Percentiles rank a stretch among this genome's conserved stretches.
Conservation (phyloP, 2,329 filamentous ascomycete species). For the Aspergillus fructus region DNA sequence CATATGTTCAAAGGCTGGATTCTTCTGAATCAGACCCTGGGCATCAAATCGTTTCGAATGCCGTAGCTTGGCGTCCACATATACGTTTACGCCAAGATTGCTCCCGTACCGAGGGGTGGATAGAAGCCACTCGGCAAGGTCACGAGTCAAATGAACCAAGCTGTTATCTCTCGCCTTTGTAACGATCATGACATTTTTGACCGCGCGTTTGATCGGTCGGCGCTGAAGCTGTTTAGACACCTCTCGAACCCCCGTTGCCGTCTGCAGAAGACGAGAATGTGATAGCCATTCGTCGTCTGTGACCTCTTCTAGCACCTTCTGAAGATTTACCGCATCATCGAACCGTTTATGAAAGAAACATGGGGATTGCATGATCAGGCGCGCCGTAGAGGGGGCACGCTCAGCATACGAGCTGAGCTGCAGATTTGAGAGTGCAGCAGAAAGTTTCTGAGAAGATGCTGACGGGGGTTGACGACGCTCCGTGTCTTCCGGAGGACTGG, state of each 20-base stretch:
- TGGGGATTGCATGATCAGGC: slow-evolving; percentile 77
- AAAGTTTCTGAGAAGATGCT: slow-evolving; percentile 59
- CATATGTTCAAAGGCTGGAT: slow-evolving; percentile 77
- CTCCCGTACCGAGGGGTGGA: slow-evolving; percentile 85
- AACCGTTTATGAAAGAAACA: slow-evolving; percentile 99
- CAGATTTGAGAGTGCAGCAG: slow-evolving; percentile 56
- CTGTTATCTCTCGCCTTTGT: slow-evolving; percentile 97
- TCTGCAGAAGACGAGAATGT: slow-evolving; percentile 91
- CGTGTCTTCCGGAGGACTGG: slow-evolving; percentile 25
- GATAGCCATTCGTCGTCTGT: slow-evolving; percentile 83
- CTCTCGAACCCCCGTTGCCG: slow-evolving; percentile 89
- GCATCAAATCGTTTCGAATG: slow-evolving; percentile 86
- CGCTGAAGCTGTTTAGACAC: slow-evolving; percentile 94
- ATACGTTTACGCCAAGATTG: slow-evolving; percentile 90
- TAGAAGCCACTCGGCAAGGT: slow-evolving; percentile 84
- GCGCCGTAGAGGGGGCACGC: slow-evolving; percentile 42
- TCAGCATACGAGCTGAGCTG: slow-evolving; percentile 45
- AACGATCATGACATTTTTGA: slow-evolving; percentile 95
- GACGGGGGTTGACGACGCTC: slow-evolving; percentile 45
- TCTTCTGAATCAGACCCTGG: slow-evolving; percentile 67
- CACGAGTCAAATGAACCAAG: slow-evolving; percentile 82
- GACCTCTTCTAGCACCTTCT: slow-evolving; percentile 93
- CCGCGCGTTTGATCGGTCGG: slow-evolving; percentile 85
- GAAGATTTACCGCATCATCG: slow-evolving; percentile 91
- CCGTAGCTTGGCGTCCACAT: slow-evolving; percentile 93